Evolutionary conservation across 2,329 filamentous ascomycete genomes (phyloP).

Genomic region (Fusarium buharicum): DNA sequence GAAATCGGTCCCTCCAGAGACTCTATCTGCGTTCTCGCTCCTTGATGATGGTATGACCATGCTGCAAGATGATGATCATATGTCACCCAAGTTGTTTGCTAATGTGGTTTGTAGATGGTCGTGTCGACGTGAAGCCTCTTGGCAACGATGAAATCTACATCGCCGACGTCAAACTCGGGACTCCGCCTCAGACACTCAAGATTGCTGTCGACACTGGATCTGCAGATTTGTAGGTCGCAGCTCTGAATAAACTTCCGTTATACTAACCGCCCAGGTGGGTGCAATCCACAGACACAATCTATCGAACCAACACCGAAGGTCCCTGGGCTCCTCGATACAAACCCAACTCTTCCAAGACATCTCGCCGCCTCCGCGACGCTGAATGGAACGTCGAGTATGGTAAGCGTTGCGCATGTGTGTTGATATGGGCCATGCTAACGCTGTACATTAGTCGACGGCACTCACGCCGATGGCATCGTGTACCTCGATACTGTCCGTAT

Average conservation of each 20-base stretch:
- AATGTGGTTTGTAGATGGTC: conserved; percentile 46
- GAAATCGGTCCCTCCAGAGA: conserved; percentile 33
- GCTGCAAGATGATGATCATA: no score
- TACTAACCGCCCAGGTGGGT: conserved; percentile 58
- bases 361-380: conserved; percentile 54
- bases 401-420: conserved; percentile 47
- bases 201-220: conserved; percentile 66
- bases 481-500: conserved; percentile 62
- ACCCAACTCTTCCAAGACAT: conserved; percentile 58
- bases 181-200: conserved; percentile 59
- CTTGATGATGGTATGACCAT: conserved; percentile 43
- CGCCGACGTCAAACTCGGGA: conserved; percentile 58
- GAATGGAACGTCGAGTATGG: conserved; percentile 62
- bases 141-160: conserved; percentile 57
- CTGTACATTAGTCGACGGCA: conserved; percentile 55
- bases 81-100: conserved; percentile 2
- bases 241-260: neutral
- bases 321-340: conserved; percentile 55
- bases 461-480: conserved; percentile 58
- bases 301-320: conserved; percentile 49
- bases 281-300: conserved; percentile 60
- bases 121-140: conserved; percentile 51
- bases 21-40: conserved; percentile 44
- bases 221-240: conserved; percentile 68
- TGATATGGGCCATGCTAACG: neutral